Base-by-base conservation (phyloP, 352 stramenopile species). In the Aphanomyces astaci region DNA sequence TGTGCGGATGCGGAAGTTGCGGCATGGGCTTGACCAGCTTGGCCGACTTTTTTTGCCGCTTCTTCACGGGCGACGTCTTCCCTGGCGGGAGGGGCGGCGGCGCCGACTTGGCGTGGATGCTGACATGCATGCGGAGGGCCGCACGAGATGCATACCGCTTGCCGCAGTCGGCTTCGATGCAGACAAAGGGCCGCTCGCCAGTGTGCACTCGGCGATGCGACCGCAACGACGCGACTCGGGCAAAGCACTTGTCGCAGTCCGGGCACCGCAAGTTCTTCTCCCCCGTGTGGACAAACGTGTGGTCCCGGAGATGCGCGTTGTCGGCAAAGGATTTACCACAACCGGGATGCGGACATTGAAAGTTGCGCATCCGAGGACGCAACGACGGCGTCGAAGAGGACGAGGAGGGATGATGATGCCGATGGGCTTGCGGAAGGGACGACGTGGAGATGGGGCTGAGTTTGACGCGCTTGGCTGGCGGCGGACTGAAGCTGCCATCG, bases 311-410 rank as follows among this genome's bases (percentile, higher is more conserved):
- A 48, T 89, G 79, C 36, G 81, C 81, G 63, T 82, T 89, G 72
- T 88, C 79, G 17, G 78, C 78, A 63, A 89, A 89, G 25, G 79
- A 84, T 68, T 89, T 89, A 53, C 77, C 79, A 57, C 81, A 89
- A 17, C 75, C 76, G 60, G 79, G 79, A 59, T 89, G 78, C 64
- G 84, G 84, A 51, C 81, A 88, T 22, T 86, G 70, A 28, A 89
- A 89, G 45, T 88, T 89, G 53, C 79, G 79, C 66, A 89, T 78
- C 9, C 81, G 81, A n/a, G 62, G 62, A 11, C 62, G 62, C 15
- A 59, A 60, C 39, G 48, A 19, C 4, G 62, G 2, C 19, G 30
- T 28, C 19, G 62, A 17, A 11, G 30, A n/a, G n/a, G n/a, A n/a
- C n/a, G n/a, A n/a, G 24, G 7, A 36, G 27, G 22, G 59, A n/a